Conservation (phyloP, 257 asterid genomes). For the Asclepias syriaca region DNA sequence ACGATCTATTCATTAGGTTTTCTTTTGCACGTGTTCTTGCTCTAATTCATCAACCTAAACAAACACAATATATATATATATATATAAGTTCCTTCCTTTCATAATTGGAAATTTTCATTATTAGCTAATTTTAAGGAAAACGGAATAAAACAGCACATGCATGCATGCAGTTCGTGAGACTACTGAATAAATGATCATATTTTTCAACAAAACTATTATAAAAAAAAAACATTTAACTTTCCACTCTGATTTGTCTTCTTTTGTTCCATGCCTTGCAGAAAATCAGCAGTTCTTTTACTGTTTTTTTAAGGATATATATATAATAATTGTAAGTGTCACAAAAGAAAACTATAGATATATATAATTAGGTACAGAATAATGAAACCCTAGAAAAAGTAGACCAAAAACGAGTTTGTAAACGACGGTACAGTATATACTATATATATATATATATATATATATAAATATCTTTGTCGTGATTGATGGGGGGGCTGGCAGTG, state of each 20-base stretch:
- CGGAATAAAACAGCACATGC: slow-evolving; percentile 1
- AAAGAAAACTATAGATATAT: neutral
- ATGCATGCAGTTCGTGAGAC: neutral
- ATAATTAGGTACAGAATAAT: slow-evolving; percentile 14
- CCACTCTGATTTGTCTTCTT: neutral
- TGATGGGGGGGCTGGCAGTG: neutral
- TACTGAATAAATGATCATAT: neutral
- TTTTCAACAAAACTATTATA: neutral
- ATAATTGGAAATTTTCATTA: slow-evolving; percentile 1
- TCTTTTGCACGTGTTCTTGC: slow-evolving; percentile 2
- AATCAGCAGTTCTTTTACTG: neutral
- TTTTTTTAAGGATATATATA: neutral
- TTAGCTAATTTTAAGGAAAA: neutral
- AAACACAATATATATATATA: neutral
- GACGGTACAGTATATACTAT: neutral
- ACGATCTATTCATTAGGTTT: neutral
- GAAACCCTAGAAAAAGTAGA: slow-evolving; percentile 16
- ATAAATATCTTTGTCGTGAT: slow-evolving; percentile 17
- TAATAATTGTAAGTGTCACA: neutral
- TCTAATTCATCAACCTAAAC: neutral
- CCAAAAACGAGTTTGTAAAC: neutral
- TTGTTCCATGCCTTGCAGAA: neutral
- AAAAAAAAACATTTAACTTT: neutral
- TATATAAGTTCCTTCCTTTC: neutral
- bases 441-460: neutral